Evolutionary conservation across 192 early-diverging fungal genomes (phyloP), one percentile per base, ranked within the genome.

Genomic region (Mortierella claussenii): DNA sequence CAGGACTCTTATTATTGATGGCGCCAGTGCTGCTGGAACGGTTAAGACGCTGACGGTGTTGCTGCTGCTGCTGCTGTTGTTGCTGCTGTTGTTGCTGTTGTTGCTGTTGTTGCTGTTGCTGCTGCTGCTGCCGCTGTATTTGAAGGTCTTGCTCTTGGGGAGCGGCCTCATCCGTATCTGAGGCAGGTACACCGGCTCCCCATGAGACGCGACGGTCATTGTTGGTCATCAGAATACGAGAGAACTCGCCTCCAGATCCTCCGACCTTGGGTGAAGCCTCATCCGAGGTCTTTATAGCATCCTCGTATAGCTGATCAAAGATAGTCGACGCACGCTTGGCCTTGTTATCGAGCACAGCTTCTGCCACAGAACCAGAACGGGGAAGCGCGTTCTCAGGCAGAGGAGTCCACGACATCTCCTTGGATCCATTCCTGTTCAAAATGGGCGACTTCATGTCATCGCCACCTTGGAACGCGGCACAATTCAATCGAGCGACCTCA

Each of bases 191-290:
- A 26, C 73, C 73, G 9, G 57, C 73, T n/a, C n/a, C n/a, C 73
- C 73, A 76, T 3, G 73, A 76, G 33, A 76, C 73, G n/a, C 73
- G 73, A 28, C 73, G 73, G 23, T 76, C 64, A 17, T 67, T 54
- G 53, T 67, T 76, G 30, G 65, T 45, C 50, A 76, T 76, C 42
- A 76, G 30, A 23, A 76, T 76, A 23, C 73, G 57, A 42, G 73
- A 76, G 65, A 76, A 76, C 30, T 76, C 73, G 36, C 73, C 73
- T 33, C 61, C 73, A 34, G 53, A 59, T 24, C 73, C 73, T 10
- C 73, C 73, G 33, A 76, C 73, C 73, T 76, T 76, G 50, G 73
- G 73, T 13, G 73, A 67, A 1, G 58, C 37, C 43, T 76, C 73
- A 4, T 76, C 73, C 0, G 73, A 62, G 2, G 73, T 66, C 58